Percentiles rank a stretch among this genome's conserved stretches.
phyloP scores from a whole-genome alignment of 306 rosid species.

The Acacia confusa region DNA sequence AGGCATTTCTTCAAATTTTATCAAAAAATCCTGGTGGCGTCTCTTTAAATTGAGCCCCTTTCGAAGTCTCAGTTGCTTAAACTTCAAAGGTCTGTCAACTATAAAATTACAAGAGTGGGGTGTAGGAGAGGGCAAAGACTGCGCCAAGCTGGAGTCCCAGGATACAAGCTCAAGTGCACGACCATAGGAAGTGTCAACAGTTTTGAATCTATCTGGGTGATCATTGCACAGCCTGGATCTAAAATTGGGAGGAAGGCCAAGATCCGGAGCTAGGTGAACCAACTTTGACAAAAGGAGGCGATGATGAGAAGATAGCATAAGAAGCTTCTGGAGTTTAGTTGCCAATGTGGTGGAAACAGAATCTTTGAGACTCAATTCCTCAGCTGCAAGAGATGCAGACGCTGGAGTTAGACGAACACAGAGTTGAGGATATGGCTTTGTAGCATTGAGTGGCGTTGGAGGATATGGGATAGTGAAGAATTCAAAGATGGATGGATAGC shows the following conservation, averaged over 20 bases:
- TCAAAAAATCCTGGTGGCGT: conserved; percentile 67
- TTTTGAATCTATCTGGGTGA: conserved; percentile 74
- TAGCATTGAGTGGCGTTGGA: conserved; percentile 71
- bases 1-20: conserved; percentile 73
- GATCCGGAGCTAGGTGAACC: conserved; percentile 91
- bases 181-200: conserved; percentile 80
- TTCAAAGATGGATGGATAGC: conserved; percentile 84
- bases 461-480: conserved; percentile 65
- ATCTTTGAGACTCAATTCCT: conserved; percentile 56
- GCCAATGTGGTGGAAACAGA: conserved; percentile 64
- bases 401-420: conserved; percentile 92
- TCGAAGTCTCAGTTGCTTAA: conserved; percentile 77
- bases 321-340: conserved; percentile 80
- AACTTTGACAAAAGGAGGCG: conserved; percentile 71
- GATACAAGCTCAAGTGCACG: conserved; percentile 90
- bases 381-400: conserved; percentile 75
- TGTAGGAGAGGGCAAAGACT: conserved; percentile 49
- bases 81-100: conserved; percentile 89
- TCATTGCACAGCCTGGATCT: conserved; percentile 83
- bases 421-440: conserved; percentile 67
- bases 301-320: conserved; percentile 79
- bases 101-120: conserved; percentile 53
- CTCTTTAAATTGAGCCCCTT: conserved; percentile 85
- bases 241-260: conserved; percentile 85
- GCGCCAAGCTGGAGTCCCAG: conserved; percentile 68